A percentile compares a stretch with the other conserved stretches of the same genome.
Conservation (phyloP, 2,329 filamentous ascomycete genomes). For the Verticillium isaacii region DNA sequence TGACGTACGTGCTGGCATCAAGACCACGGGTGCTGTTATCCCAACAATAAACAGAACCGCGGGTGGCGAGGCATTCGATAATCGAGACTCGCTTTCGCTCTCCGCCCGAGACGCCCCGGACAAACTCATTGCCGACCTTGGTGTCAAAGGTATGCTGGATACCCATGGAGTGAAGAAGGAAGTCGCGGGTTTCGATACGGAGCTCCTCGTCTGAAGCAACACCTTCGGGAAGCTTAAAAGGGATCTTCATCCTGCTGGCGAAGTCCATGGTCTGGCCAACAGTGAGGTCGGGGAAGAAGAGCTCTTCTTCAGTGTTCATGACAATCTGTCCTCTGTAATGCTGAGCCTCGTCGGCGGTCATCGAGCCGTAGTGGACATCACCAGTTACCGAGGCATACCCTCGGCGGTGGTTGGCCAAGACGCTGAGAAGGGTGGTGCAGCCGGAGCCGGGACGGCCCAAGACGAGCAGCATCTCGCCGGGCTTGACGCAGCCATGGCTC, state of each 20-base stretch:
- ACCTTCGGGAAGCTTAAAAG: conserved; percentile 40
- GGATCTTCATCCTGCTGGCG: conserved; percentile 57
- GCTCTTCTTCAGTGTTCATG: conserved; percentile 67
- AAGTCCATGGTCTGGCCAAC: conserved; percentile 69
- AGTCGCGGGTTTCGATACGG: conserved; percentile 42
- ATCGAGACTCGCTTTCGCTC: conserved; percentile 68
- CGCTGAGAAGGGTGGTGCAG: conserved; percentile 67
- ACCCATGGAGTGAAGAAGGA: conserved; percentile 51
- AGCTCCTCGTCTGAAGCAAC: conserved; percentile 37
- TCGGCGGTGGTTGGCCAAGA: conserved; percentile 58
- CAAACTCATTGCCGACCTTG: conserved; percentile 62
- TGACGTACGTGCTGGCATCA: conserved; percentile 53
- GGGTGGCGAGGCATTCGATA: conserved; percentile 56
- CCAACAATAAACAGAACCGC: conserved; percentile 59
- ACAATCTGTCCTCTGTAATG: conserved; percentile 55
- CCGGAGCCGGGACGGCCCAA: conserved; percentile 64
- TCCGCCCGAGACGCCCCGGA: conserved; percentile 63
- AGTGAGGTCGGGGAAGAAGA: conserved; percentile 62
- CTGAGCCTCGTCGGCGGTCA: conserved; percentile 41
- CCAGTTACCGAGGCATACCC: conserved; percentile 56
- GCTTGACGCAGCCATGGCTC: conserved; percentile 64
- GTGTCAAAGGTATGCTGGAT: conserved; percentile 59
- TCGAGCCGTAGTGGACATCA: conserved; percentile 51
- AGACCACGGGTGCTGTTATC: conserved; percentile 64
- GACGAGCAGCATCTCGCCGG: conserved; percentile 68